Conservation (phyloP, 495 filamentous ascomycete genomes). For the Evansstolkia leycettana region DNA sequence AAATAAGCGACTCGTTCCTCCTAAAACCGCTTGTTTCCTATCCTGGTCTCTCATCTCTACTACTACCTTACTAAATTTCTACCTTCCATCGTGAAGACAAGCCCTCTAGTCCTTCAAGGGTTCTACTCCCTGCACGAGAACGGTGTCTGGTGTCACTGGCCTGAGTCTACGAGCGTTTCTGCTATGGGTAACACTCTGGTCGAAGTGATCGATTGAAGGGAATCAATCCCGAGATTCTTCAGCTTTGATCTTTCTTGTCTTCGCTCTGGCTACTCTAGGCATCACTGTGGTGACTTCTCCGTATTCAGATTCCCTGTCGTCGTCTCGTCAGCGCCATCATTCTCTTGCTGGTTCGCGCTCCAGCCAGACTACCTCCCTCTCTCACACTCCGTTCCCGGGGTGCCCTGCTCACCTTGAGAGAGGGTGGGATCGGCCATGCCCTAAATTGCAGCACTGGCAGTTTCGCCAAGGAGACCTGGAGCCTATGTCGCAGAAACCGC, state of each 20-base stretch:
- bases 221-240: no score
- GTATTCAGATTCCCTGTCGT: slow-evolving; percentile 21
- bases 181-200: no score
- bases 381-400: slow-evolving; percentile 24
- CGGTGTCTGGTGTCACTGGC: no score
- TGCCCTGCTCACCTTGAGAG: slow-evolving; percentile 23
- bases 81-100: no score
- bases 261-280: slow-evolving; percentile 29
- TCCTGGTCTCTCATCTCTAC: no score
- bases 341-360: slow-evolving; percentile 16
- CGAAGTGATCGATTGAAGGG: no score
- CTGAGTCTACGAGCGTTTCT: no score
- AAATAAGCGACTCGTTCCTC: no score
- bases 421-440: slow-evolving; percentile 35
- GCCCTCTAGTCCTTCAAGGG: no score
- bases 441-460: slow-evolving; percentile 17
- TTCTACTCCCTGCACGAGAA: no score
- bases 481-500: slow-evolving; percentile 38
- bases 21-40: slow-evolving; percentile 1
- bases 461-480: slow-evolving; percentile 19
- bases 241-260: no score
- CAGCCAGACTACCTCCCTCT: slow-evolving; percentile 20
- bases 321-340: slow-evolving; percentile 20
- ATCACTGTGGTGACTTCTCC: slow-evolving; percentile 24
- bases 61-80: no score